Evolutionary conservation across 257 asterid species (phyloP).

Genomic region (Anisodus acutangulus): DNA sequence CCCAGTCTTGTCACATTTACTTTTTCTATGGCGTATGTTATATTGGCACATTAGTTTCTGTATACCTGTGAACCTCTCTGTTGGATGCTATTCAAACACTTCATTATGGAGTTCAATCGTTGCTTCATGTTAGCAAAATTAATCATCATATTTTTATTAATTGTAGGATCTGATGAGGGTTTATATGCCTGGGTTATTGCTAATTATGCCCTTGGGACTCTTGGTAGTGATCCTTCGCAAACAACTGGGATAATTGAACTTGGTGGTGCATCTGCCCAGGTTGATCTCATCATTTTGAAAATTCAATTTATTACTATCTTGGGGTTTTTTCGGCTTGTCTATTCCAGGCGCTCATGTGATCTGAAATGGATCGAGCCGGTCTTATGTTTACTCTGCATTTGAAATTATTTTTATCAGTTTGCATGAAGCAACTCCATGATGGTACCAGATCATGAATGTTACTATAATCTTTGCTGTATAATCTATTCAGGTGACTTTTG

Average conservation of each 20-base stretch:
- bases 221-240: conserved; percentile 81
- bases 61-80: not conserved
- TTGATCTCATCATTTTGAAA: conserved; percentile 38
- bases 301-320: conserved; percentile 18
- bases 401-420: not conserved
- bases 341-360: not conserved
- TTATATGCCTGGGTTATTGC: conserved; percentile 98
- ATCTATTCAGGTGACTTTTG: conserved; percentile 74
- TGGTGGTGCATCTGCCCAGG: conserved; percentile 99
- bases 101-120: not conserved
- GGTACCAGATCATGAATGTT: not conserved
- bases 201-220: conserved; percentile 92
- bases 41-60: not conserved
- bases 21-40: not conserved
- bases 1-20: not conserved
- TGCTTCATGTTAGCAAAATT: not conserved
- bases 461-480: not conserved
- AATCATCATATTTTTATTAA: conserved; percentile 19
- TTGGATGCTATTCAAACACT: not conserved
- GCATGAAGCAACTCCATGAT: not conserved
- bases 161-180: conserved; percentile 95
- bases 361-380: not conserved
- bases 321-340: conserved; percentile 11
- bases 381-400: not conserved
- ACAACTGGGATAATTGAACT: conserved; percentile 98